Base-by-base conservation (phyloP, 495 filamentous ascomycete species). In the Penicillium bovifimosum region DNA sequence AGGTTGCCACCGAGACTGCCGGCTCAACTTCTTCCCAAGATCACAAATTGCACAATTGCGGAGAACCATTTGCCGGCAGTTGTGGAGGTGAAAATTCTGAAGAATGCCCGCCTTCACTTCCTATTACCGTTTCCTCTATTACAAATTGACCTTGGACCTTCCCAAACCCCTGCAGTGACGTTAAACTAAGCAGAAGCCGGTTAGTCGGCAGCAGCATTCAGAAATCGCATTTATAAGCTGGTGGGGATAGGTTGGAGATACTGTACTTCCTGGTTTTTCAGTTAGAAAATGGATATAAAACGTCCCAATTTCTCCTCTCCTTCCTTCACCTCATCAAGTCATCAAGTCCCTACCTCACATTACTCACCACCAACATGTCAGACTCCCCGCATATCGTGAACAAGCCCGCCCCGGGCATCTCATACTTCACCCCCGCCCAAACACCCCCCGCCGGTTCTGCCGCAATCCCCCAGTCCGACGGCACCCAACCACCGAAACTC, bases 391-490 rank as follows among this genome's bases (percentile, higher is more conserved):
- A 68, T 24, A 70, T 78, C 46, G 50, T 47, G 8, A 78, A 79
- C 55, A 68, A 67, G 28, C 42, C 74, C 41, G 76, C 76, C 14
- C 20, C 61, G 27, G 77, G 77, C 14, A 75, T 85, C 49, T 72
- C 80, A 31, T 87, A 82, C 70, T 87, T 77, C 64, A 84, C 84
- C 0, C 83, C 84, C 1, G 73, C 68, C 1, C 84, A 87, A 52
- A 50, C 67, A 0, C 80, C 82, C 0, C 80, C 83, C 0, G 73
- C 80, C 0, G 84, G 86, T 10, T 85, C 83, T 1, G 82, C 84
- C 1, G 72, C 77, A 8, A 73, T 79, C 44, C 79, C 82, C 2
- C 81, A 86, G 48, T 73, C 76, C 0, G 71, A 80, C 68, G 77
- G 76, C 16, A 69, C 69, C 7, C 59, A 71, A 4, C 75, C 79